Base-by-base conservation (phyloP, 2,329 filamentous ascomycete species). In the Thelonectria blattea region DNA sequence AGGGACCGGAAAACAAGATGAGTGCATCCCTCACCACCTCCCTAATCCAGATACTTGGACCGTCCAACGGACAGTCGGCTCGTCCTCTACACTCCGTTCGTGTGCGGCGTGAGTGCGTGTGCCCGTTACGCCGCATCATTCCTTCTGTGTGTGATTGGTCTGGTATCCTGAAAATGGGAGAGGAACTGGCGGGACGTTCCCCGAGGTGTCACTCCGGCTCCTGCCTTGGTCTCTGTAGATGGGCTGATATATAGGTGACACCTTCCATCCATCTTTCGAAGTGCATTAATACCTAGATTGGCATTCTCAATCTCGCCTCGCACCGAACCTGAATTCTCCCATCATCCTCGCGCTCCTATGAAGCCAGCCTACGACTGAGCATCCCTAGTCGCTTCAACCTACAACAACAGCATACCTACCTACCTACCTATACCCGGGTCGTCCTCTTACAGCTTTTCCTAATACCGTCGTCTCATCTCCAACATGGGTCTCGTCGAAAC, bases 401-500 rank as follows among this genome's bases (percentile, higher is more conserved):
- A 22, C 34, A 30, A 30, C 27, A 9, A 7, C 27, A 30, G 8
- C 27, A 30, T 30, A 7, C 27, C 27, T 30, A 30, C 9, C 22
- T 24, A 24, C n/a, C n/a, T 24, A 24, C 22, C 22, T 24, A 24
- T 30, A 30, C 27, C 27, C 27, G 27, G 27, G 27, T 30, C 27
- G 8, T 30, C 5, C 27, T 30, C 17, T 17, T 34, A 17, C 2
- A 5, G 42, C 32, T 18, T n/a, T 34, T n/a, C 9, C 15, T 47
- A 12, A 12, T 22, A 6, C 17, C 14, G 1, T 20, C 14, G 4
- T 48, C 20, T 32, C 22, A n/a, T 46, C 32, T 32, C 41, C 65
- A 73, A 30, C 57, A 85, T 85, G 79, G 78, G 84, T 66, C 73
- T 85, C 20, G 72, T 87, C 51, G 84, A 86, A 66, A 67, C 76